Evolutionary conservation across 805 yeast species (phyloP), one percentile per base, ranked within the genome.

Genomic region (Saturnispora zaruensis): DNA sequence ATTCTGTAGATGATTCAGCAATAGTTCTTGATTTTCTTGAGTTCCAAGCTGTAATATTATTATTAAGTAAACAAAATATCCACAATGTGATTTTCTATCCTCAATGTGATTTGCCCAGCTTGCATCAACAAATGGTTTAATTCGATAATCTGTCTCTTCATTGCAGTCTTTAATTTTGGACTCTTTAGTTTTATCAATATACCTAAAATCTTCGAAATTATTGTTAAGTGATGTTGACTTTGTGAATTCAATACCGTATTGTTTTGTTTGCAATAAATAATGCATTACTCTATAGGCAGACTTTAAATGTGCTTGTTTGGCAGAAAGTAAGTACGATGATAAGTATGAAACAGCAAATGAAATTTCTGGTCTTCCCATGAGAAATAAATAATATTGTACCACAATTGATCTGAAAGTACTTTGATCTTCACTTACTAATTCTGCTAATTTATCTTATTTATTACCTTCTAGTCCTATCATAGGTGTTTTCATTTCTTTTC

Each of bases 301-400:
- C 18, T 34, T 46, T 9, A 46, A 13, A 25, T 50, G 49, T 18
- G 24, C 26, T 20, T 5, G 13, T 37, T 44, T 50, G 13, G 52
- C 47, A 14, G n/a, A 7, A 21, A n/a, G 24, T 9, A 36, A 13
- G 14, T 41, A 20, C 32, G 44, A 26, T 14, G 51, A 48, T 18
- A 51, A 16, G 5, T 42, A 6, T 21, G 45, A 42, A 13, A 45
- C 43, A 14, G 45, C 18, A 25, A 36, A 51, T 20, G 46, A 23
- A 18, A 53, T 42, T 26, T 50, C 51, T 24, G 40, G 14, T 38
- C 51, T 47, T 16, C 48, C 53, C 13, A 53, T 50, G 16, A 3
- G 51, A 46, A 18, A 47, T 26, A 18, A 23, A 53, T 42, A 40
- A 14, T 25, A 50, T 26, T 3, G 49, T 41, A 14, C 55, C 48